These are phyloP conservation scores for Suillus ampliporus DNA, from an alignment of 768 basidiomycete species.

Conservation along the genomic window DNA sequence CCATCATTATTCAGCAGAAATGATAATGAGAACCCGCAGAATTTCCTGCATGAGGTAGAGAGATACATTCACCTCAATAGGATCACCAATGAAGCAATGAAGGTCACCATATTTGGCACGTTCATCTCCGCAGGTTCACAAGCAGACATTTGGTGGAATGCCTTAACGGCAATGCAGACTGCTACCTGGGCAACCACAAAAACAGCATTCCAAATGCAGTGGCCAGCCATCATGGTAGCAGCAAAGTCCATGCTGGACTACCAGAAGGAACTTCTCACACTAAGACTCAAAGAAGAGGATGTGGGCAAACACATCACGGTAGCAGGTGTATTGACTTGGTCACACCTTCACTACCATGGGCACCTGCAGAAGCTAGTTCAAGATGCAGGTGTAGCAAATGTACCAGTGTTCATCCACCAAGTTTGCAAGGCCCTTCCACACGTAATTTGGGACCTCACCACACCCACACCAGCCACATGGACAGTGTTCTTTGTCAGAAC, in stretches of 20 bases:
- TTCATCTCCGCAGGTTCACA: neutral
- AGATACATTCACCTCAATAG: too few relatives aligned
- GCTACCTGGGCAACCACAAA: neutral
- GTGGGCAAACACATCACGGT: neutral
- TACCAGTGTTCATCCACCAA: neutral
- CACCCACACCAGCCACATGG: neutral
- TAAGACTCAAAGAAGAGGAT: neutral
- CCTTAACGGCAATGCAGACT: fast-evolving
- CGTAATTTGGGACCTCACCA: neutral
- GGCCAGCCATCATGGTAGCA: neutral
- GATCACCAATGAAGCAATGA: too few relatives aligned
- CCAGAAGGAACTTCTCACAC: neutral
- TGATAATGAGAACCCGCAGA: too few relatives aligned
- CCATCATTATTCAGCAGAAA: too few relatives aligned
- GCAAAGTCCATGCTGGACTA: neutral
- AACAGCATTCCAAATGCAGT: neutral
- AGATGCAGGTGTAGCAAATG: neutral
- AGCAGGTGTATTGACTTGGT: neutral
- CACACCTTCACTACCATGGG: neutral
- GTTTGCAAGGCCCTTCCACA: neutral
- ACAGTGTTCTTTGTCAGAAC: too few relatives aligned
- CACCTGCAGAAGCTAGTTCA: neutral
- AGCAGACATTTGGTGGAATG: neutral
- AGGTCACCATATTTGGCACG: neutral
- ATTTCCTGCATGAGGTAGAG: too few relatives aligned